Evolutionary conservation across 192 early-diverging fungal genomes (phyloP).

Genomic region (Allomyces macrogynus): DNA sequence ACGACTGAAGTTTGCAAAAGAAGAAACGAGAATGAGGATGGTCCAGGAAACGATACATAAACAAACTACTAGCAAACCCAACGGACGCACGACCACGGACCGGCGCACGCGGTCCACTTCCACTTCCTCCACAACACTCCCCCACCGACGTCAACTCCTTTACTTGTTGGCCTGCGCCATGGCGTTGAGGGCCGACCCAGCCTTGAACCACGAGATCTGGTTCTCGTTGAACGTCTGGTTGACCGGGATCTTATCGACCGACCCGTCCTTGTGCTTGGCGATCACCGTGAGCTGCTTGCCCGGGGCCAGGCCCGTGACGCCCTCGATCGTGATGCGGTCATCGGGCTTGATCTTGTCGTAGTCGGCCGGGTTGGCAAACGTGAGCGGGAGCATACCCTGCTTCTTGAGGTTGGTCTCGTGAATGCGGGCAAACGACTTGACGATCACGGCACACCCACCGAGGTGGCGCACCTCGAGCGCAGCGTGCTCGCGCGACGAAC

Average conservation of each 20-base stretch:
- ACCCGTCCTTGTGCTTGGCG: slow-evolving; percentile 60
- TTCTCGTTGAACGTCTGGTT: slow-evolving; percentile 98
- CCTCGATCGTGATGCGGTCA: slow-evolving; percentile 76
- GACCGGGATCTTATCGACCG: slow-evolving; percentile 50
- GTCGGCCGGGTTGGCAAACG: slow-evolving; percentile 81
- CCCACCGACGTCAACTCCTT: too few species aligned
- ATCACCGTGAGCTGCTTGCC: slow-evolving; percentile 71
- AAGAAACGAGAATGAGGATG: too few species aligned
- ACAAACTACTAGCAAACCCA: too few species aligned
- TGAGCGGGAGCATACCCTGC: slow-evolving; percentile 93
- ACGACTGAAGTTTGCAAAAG: too few species aligned
- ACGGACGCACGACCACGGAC: too few species aligned
- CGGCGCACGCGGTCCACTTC: too few species aligned
- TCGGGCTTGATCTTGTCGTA: slow-evolving; percentile 74
- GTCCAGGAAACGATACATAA: too few species aligned
- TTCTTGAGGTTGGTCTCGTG: slow-evolving; percentile 99
- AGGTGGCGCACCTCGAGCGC: slow-evolving; percentile 93
- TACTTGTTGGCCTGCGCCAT: slow-evolving; percentile 30
- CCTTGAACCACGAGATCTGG: slow-evolving; percentile 99
- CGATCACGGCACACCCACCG: slow-evolving; percentile 79
- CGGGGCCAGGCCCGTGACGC: slow-evolving; percentile 59
- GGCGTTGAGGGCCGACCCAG: slow-evolving; percentile 66
- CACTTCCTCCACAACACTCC: too few species aligned
- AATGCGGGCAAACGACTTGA: slow-evolving; percentile 95
- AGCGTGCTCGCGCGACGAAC: slow-evolving; percentile 96